Percentiles rank a stretch among this genome's conserved stretches.
These are phyloP conservation scores for Sanghuangporus baumii DNA, from an alignment of 1,284 basidiomycete species.

Conservation along the genomic window DNA sequence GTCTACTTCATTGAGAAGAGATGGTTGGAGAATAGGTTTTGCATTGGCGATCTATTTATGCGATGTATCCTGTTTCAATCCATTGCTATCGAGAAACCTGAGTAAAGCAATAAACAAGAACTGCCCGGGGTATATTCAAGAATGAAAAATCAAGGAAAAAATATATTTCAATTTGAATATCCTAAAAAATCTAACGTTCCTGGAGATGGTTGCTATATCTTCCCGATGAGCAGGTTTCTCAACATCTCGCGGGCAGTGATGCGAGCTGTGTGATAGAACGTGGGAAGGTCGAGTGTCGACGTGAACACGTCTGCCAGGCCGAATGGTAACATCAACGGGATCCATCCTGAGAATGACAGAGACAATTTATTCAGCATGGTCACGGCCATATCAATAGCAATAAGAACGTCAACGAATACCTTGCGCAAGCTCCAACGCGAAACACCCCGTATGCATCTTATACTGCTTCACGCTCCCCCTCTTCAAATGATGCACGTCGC, in stretches of 20 bases:
- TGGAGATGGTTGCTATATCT: conserved; percentile 51
- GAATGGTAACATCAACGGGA: conserved; percentile 89
- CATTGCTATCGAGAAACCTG: no score
- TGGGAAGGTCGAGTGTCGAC: conserved; percentile 86
- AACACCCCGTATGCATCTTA: conserved; percentile 94
- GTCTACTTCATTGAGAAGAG: not conserved
- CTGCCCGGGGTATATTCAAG: no score
- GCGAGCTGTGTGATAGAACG: conserved; percentile 74
- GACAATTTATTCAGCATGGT: not conserved
- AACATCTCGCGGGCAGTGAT: conserved; percentile 84
- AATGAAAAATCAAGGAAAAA: not conserved
- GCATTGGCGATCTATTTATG: no score
- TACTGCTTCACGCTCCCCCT: conserved; percentile 92
- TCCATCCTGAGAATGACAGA: conserved; percentile 60
- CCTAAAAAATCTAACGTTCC: no score
- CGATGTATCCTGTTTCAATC: no score
- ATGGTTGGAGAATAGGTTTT: no score
- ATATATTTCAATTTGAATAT: not conserved
- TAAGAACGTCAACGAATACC: conserved; percentile 43
- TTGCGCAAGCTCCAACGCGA: conserved; percentile 91
- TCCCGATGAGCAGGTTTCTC: conserved; percentile 77
- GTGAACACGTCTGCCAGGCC: conserved; percentile 83
- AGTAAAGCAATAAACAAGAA: no score
- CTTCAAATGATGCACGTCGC: conserved; percentile 79
- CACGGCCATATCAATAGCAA: not conserved